Conservation (phyloP, 352 stramenopile species). For the Globisporangium ultimum region DNA sequence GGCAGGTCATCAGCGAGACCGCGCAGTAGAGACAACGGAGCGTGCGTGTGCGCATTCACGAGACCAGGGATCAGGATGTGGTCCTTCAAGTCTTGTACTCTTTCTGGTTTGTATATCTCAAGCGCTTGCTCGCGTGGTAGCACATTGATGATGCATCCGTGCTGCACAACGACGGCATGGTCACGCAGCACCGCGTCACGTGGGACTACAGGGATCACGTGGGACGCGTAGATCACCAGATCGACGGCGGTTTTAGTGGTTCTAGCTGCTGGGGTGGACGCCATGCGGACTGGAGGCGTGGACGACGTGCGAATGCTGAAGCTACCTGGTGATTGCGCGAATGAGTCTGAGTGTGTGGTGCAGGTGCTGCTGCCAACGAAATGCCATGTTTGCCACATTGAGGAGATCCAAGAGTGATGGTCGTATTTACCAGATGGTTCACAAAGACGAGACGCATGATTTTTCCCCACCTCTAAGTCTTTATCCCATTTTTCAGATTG, state of each 20-base stretch:
- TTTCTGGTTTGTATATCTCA: constrained; percentile 38
- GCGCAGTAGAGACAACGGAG: constrained; percentile 82
- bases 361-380: too few species aligned
- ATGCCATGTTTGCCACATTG: too few species aligned
- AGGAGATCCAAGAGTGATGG: too few species aligned
- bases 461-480: too few species aligned
- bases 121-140: constrained; percentile 52
- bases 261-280: neutral
- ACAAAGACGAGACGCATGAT: too few species aligned
- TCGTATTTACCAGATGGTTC: too few species aligned
- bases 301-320: too few species aligned
- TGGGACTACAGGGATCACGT: constrained; percentile 82
- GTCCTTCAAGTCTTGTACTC: constrained; percentile 41
- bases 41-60: constrained; percentile 87
- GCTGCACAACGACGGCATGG: constrained; percentile 70
- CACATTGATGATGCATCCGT: constrained; percentile 72
- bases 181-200: constrained; percentile 64
- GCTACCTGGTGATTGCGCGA: too few species aligned
- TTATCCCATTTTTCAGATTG: too few species aligned
- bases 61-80: constrained; percentile 85
- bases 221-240: constrained; percentile 70
- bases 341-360: too few species aligned
- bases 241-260: constrained; percentile 35
- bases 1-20: constrained; percentile 86
- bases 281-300: too few species aligned